These are phyloP conservation scores for Mariannaea elegans DNA, from an alignment of 2,329 filamentous ascomycete species.

Conservation along the genomic window DNA sequence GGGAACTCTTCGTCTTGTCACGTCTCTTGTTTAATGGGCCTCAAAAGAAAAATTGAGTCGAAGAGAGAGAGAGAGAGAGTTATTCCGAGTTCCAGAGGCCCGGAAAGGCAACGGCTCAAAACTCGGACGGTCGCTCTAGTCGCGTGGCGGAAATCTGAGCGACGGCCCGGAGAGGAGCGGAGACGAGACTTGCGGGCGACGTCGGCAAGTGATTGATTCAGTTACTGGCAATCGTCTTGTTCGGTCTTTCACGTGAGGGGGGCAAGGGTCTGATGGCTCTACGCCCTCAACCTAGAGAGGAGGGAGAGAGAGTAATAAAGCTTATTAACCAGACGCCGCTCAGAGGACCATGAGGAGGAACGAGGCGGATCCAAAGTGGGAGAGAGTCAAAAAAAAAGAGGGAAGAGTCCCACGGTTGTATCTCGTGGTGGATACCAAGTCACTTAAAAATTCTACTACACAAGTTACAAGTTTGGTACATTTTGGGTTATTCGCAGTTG, in stretches of 20 bases:
- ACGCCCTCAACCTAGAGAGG: background rate
- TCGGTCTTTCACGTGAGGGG: background rate
- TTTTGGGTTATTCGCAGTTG: too few species aligned
- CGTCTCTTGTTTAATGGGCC: too few species aligned
- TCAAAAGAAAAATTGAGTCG: background rate
- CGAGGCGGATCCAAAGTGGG: background rate
- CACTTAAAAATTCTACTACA: too few species aligned
- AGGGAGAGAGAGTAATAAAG: background rate
- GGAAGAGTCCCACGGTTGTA: too few species aligned
- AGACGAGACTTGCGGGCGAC: background rate
- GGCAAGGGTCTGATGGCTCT: background rate
- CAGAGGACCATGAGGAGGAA: too few species aligned
- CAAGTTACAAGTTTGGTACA: too few species aligned
- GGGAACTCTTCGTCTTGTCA: too few species aligned
- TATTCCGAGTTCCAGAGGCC: background rate
- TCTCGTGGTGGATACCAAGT: too few species aligned
- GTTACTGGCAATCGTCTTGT: background rate
- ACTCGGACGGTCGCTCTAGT: slow-evolving; percentile 13
- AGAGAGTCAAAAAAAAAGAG: background rate
- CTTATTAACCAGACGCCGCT: background rate
- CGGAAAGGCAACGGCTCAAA: too few species aligned
- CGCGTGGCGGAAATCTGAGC: slow-evolving; percentile 18
- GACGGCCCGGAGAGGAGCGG: slow-evolving; percentile 34
- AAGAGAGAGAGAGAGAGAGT: background rate
- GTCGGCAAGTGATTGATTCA: background rate